Evolutionary conservation across 140 eudicot genomes (phyloP).

Genomic region (Flaveria floridana): DNA sequence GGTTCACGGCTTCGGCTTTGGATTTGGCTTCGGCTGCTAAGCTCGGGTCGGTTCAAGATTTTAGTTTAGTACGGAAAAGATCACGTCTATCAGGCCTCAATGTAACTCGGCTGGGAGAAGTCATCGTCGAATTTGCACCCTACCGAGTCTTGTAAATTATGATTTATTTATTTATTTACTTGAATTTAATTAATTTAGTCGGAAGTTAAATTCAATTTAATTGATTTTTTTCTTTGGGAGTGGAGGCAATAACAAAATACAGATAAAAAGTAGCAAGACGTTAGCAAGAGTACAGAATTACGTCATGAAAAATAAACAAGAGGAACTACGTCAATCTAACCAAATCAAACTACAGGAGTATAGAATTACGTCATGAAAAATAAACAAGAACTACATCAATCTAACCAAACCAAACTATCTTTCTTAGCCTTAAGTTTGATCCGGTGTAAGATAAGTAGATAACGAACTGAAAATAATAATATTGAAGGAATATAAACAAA

Average conservation of each 20-base stretch:
- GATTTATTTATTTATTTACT: slow-evolving; percentile 44
- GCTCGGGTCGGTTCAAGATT: not conserved
- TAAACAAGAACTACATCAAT: no score
- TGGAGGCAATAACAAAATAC: no score
- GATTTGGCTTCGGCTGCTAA: not conserved
- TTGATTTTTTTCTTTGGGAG: no score
- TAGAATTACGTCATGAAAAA: no score
- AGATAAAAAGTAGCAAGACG: no score
- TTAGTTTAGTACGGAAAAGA: slow-evolving; percentile 24
- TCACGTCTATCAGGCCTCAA: slow-evolving; percentile 23
- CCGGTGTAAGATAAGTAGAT: not conserved
- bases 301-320: no score
- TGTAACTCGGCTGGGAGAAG: slow-evolving; percentile 46
- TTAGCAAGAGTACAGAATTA: no score
- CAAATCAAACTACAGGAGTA: no score
- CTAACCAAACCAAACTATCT: no score
- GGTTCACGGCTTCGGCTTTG: not conserved
- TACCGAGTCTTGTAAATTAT: slow-evolving; percentile 43
- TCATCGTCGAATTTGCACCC: slow-evolving; percentile 39
- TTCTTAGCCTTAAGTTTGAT: no score
- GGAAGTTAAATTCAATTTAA: no score
- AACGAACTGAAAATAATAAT: not conserved
- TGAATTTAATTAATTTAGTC: slow-evolving; percentile 28
- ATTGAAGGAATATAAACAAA: not conserved
- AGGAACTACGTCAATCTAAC: no score